Evolutionary conservation across 1,139 yeast species (phyloP).

Genomic region (Hansenula lynferdii): DNA sequence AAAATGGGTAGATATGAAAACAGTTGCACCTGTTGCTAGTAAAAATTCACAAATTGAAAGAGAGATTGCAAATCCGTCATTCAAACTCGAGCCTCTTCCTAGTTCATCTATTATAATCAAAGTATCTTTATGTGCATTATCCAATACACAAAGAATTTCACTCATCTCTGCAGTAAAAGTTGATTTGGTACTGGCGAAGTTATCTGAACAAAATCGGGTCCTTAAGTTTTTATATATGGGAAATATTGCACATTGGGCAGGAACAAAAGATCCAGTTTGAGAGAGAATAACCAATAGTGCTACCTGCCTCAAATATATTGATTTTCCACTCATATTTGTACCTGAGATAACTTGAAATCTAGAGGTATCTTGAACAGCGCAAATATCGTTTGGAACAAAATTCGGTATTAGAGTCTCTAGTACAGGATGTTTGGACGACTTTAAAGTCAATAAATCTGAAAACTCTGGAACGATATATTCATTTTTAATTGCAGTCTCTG

Average conservation of each 20-base stretch:
- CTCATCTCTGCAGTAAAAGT: constrained; percentile 41
- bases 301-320: constrained; percentile 38
- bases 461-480: constrained; percentile 33
- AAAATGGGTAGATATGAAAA: constrained; percentile 37
- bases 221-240: constrained; percentile 33
- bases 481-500: constrained; percentile 24
- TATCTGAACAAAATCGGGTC: constrained; percentile 34
- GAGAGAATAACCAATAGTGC: constrained; percentile 37
- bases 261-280: constrained; percentile 41
- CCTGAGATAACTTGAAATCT: constrained; percentile 41
- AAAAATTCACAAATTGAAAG: constrained; percentile 34
- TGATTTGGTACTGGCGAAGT: constrained; percentile 30
- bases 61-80: constrained; percentile 37
- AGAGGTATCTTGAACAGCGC: constrained; percentile 30
- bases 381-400: constrained; percentile 36
- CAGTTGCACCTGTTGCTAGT: constrained; percentile 23
- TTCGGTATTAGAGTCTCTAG: constrained; percentile 25
- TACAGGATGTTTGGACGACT: constrained; percentile 37
- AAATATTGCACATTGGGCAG: constrained; percentile 36
- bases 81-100: constrained; percentile 39
- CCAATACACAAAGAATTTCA: constrained; percentile 38
- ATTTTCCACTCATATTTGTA: constrained; percentile 45
- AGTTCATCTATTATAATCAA: constrained; percentile 40
- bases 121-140: constrained; percentile 26
- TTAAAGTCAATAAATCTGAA: constrained; percentile 26